Conservation (phyloP, 2,329 filamentous ascomycete genomes). For the Venturiaceae sp. region DNA sequence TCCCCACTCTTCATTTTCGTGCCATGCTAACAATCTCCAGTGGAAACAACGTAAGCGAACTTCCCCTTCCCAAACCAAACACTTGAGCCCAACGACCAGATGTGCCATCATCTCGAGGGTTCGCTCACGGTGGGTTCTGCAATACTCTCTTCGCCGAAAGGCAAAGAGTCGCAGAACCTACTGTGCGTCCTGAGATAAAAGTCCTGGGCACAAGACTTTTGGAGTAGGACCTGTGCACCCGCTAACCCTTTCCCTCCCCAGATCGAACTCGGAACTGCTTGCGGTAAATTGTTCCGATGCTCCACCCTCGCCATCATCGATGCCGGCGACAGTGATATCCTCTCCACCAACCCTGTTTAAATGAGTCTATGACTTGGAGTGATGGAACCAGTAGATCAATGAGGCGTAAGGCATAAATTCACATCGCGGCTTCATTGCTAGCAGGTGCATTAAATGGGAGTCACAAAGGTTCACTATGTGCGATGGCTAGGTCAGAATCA, state of each 20-base stretch:
- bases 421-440: conserved; percentile 2
- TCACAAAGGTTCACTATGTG: neutral
- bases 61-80: conserved; percentile 4
- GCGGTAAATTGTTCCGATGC: conserved; percentile 96
- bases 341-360: conserved; percentile 56
- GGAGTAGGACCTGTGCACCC: conserved; percentile 59
- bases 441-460: neutral
- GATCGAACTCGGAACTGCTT: conserved; percentile 97
- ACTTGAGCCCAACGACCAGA: conserved; percentile 15
- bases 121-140: conserved; percentile 17
- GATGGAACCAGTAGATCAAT: neutral
- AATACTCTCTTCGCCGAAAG: neutral
- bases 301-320: conserved; percentile 96
- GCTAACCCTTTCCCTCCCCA: conserved; percentile 49
- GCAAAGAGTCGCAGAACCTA: neutral
- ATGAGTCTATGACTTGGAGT: neutral
- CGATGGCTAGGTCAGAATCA: neutral
- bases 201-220: conserved; percentile 63
- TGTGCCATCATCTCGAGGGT: conserved; percentile 28
- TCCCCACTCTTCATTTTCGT: neutral
- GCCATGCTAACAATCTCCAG: neutral
- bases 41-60: conserved; percentile 90
- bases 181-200: conserved; percentile 72
- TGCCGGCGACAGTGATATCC: conserved; percentile 94
- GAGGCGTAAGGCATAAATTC: neutral